Percentiles rank a stretch among this genome's conserved stretches.
Evolutionary conservation across 2,329 filamentous ascomycete species (phyloP).

Genomic region (Fusarium praegraminearum): DNA sequence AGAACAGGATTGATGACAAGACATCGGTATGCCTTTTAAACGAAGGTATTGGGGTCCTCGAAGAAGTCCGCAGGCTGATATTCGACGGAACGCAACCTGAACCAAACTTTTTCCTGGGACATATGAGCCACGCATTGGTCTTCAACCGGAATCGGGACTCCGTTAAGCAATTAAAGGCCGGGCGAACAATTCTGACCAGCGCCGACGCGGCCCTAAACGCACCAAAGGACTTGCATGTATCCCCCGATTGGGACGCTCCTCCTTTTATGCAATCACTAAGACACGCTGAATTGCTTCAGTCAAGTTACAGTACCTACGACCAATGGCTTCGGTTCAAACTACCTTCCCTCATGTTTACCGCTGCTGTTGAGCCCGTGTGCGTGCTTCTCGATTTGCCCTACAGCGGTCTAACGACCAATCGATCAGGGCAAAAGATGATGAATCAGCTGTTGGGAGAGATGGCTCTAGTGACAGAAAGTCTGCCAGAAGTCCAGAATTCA

Average conservation of each 20-base stretch:
- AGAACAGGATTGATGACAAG: constrained; percentile 72
- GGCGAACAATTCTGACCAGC: constrained; percentile 50
- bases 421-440: constrained; percentile 73
- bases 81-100: constrained; percentile 74
- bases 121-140: constrained; percentile 63
- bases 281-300: constrained; percentile 40
- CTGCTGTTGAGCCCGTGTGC: constrained; percentile 84
- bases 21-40: constrained; percentile 83
- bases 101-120: constrained; percentile 82
- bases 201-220: constrained; percentile 31
- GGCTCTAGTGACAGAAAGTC: constrained; percentile 72
- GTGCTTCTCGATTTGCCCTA: constrained; percentile 83
- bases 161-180: constrained; percentile 54
- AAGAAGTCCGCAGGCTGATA: constrained; percentile 76
- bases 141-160: constrained; percentile 56
- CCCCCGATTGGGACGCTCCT: constrained; percentile 21
- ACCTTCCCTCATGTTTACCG: constrained; percentile 79
- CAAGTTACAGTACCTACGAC: constrained; percentile 46
- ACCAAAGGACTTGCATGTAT: constrained; percentile 33
- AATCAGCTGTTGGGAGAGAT: constrained; percentile 81
- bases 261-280: constrained; percentile 43
- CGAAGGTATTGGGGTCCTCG: constrained; percentile 86
- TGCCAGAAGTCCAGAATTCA: constrained; percentile 79
- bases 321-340: constrained; percentile 78
- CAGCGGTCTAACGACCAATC: constrained; percentile 76